Evolutionary conservation across 805 yeast species (phyloP).

Genomic region (Candida berthetii): DNA sequence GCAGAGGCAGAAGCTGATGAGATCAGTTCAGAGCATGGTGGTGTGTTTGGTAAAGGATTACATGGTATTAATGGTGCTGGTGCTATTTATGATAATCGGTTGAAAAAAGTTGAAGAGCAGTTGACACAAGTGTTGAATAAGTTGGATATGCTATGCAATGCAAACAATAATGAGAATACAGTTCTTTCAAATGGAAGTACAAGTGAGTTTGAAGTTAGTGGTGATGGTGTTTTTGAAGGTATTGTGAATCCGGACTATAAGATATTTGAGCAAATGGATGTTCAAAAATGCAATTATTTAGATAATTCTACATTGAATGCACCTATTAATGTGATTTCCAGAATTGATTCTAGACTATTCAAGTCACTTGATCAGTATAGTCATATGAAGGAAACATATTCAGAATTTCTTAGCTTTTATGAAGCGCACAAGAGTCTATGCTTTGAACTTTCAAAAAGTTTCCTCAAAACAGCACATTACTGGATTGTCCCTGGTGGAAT

Average conservation of each 20-base stretch:
- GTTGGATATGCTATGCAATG: constrained; percentile 13
- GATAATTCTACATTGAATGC: constrained; percentile 24
- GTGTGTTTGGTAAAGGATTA: background rate
- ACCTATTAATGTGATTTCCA: constrained; percentile 29
- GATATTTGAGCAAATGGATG: constrained; percentile 6
- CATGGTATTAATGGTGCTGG: constrained; percentile 1
- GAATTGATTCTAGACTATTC: constrained; percentile 32
- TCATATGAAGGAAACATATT: constrained; percentile 28
- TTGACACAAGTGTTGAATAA: constrained; percentile 21
- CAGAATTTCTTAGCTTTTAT: constrained; percentile 41
- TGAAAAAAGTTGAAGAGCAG: constrained; percentile 7
- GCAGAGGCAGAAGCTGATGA: constrained; percentile 3
- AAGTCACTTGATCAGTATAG: constrained; percentile 21
- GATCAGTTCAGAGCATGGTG: background rate
- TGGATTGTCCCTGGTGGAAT: constrained; percentile 62
- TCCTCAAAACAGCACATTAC: constrained; percentile 46
- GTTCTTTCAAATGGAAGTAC: too few relatives aligned
- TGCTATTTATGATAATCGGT: constrained; percentile 1
- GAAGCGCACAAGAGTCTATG: constrained; percentile 36
- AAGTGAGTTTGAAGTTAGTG: too few relatives aligned
- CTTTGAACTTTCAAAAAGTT: constrained; percentile 37
- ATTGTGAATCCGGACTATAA: constrained; percentile 6
- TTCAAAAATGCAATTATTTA: constrained; percentile 14
- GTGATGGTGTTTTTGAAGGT: background rate
- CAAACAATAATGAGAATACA: too few relatives aligned